phyloP scores from a whole-genome alignment of 2,329 filamentous ascomycete genomes.

The Huntiella savannae region DNA sequence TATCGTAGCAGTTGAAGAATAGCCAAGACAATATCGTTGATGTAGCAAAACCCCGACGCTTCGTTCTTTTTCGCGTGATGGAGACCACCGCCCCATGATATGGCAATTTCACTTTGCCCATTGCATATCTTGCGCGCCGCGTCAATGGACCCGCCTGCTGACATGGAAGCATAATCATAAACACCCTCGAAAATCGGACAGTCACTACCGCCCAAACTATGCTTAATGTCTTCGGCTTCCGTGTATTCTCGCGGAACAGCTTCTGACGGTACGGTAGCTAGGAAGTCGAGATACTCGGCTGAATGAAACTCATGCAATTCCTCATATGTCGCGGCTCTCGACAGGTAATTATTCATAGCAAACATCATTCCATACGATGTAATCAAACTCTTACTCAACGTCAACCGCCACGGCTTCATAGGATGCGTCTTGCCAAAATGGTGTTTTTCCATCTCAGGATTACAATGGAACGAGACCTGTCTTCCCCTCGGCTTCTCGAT shows the following conservation, averaged over 20 bases:
- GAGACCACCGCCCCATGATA: slow-evolving; percentile 92
- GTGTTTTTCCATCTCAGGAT: slow-evolving; percentile 84
- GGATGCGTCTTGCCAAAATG: slow-evolving; percentile 95
- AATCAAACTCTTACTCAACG: slow-evolving; percentile 84
- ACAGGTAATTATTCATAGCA: slow-evolving; percentile 86
- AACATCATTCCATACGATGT: slow-evolving; percentile 90
- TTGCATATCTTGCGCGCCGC: slow-evolving; percentile 78
- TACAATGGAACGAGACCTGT: slow-evolving; percentile 88
- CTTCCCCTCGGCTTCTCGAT: slow-evolving; percentile 70
- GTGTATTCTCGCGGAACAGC: slow-evolving; percentile 46
- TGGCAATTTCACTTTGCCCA: slow-evolving; percentile 79
- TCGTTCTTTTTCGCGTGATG: slow-evolving; percentile 93
- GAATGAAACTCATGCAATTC: slow-evolving; percentile 79
- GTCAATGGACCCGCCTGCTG: slow-evolving; percentile 76
- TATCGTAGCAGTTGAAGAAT: slow-evolving; percentile 73
- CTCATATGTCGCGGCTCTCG: slow-evolving; percentile 67
- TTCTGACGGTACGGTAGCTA: slow-evolving; percentile 51
- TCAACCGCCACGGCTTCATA: slow-evolving; percentile 97
- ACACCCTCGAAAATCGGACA: slow-evolving; percentile 93
- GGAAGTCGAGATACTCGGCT: slow-evolving; percentile 75
- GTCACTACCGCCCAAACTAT: slow-evolving; percentile 78
- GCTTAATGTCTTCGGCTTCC: slow-evolving; percentile 45
- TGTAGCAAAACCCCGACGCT: slow-evolving; percentile 93
- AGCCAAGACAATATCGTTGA: slow-evolving; percentile 93
- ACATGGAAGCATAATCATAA: slow-evolving; percentile 87